Base-by-base conservation (phyloP, 176 grass and related monocot species). In the Canna indica region DNA sequence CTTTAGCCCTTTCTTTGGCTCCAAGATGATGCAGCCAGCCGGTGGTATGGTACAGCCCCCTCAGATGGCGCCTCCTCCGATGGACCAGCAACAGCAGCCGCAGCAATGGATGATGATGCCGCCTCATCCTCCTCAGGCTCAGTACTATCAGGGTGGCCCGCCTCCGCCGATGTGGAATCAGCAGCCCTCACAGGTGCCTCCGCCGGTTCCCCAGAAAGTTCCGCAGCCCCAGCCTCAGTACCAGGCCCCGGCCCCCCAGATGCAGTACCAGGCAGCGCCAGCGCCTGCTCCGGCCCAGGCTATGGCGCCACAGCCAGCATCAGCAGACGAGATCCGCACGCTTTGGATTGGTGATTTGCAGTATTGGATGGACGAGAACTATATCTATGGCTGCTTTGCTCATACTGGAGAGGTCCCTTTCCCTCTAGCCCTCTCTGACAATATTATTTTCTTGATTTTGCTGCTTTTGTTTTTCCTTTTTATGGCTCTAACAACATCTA, bases 341-440 rank as follows among this genome's bases (percentile, higher is more conserved):
- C 81, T 91, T 12, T 91, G 84, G 88, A 87, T 91, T 59, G 84
- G 84, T 67, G 88, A 91, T 28, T 71, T 91, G 65, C 88, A 87
- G 74, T 84, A 79, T 52, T 91, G 88, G 88, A 91, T 91, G 84
- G 84, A 91, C 29, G 84, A 91, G 84, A 84, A 73, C 67, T 91
- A 84, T 69, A 32, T 91, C 33, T 81, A 69, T 53, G 31, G 66
- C 1, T 90, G 81, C 75, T 90, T 90, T 68, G 70, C 47, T 15
- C 27, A 57, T 12, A 86, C 78, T 7, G 73, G 50, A 47, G 7
- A 69, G 64, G 56, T 75, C 8, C 13, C 20, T 60, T 33, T 3
- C 24, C 8, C 17, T 27, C 22, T 24, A 7, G 5, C 3, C n/a
- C 7, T n/a, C 31, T 36, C 3, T 36, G 18, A 16, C 18, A 7